These are phyloP conservation scores for Penicillium ochrochloron DNA, from an alignment of 495 filamentous ascomycete species.

Conservation along the genomic window DNA sequence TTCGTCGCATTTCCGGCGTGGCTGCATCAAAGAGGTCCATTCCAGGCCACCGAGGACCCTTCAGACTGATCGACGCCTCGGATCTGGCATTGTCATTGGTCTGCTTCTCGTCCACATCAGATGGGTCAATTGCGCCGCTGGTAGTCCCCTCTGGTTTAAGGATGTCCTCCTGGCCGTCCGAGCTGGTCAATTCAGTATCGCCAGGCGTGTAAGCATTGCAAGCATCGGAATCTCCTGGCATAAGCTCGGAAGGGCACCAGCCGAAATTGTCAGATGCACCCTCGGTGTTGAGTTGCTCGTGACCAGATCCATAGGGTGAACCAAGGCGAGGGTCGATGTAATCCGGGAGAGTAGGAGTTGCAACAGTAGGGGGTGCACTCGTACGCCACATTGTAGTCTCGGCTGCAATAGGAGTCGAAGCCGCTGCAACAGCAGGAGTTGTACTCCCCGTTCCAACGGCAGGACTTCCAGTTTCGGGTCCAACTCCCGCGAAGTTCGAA, in stretches of 20 bases:
- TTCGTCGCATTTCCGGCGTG: conserved; percentile 72
- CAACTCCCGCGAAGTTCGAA: no score
- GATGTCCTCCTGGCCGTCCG: neutral
- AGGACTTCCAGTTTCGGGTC: no score
- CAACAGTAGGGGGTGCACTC: no score
- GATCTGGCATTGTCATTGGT: conserved; percentile 11
- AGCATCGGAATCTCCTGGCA: no score
- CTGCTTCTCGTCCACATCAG: neutral
- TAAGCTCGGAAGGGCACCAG: no score
- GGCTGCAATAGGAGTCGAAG: no score
- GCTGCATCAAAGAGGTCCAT: conserved; percentile 92
- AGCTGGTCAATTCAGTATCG: neutral
- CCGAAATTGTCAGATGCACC: neutral
- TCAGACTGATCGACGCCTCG: conserved; percentile 59
- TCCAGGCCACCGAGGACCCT: conserved; percentile 78
- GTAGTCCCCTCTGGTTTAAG: no score
- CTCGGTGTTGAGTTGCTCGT: conserved; percentile 8
- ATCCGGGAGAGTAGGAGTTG: conserved; percentile 25
- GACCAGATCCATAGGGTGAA: conserved; percentile 16
- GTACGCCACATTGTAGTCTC: no score
- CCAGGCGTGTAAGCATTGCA: neutral
- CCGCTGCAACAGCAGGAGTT: no score
- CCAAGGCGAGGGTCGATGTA: conserved; percentile 44
- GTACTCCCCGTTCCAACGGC: no score
- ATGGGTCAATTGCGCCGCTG: neutral